Evolutionary conservation across 1,284 basidiomycete species (phyloP), one percentile per base, ranked within the genome.

Genomic region (Sporisorium sorghi): DNA sequence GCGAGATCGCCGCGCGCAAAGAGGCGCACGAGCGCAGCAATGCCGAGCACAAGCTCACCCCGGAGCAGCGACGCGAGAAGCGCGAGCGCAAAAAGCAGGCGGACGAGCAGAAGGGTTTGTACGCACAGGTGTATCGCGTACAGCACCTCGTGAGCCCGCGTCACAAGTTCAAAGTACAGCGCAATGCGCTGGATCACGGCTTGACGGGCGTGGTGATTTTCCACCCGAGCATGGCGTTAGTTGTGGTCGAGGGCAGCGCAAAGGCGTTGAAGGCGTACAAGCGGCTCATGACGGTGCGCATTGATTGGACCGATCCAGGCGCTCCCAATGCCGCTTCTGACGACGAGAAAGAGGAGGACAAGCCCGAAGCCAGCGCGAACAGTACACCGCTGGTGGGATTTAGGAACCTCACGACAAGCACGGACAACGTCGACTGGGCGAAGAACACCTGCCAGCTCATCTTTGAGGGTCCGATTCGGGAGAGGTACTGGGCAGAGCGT

Each of bases 91-190:
- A 77, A 37, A 76, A 75, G 54, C 58, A 73, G 40, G 51, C 58
- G 19, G 82, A 94, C 79, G 95, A 97, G 84, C 89, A 90, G 83
- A 93, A 91, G 82, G 97, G 97, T 0, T 88, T 98, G 3, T 89
- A 88, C 73, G 93, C 90, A 12, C 91, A 92, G 23, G 91, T 94
- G 5, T 99, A 93, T 89, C 94, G 56, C 42, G 88, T 99, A 75
- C 91, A 92, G 82, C 92, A 90, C 61, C 89, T 99, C 47, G 89
- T 91, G n/a, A 94, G 97, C 84, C 93, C 92, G 0, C 88, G 93
- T 15, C 97, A 99, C 82, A 91, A 92, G 72, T 97, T 94, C 88
- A 99, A 99, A 87, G 92, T 98, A 42, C 90, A 92, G 67, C 93
- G 92, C 87, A 99, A 98, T 81, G 96, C 96, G 2, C 91, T 96